Evolutionary conservation across 495 filamentous ascomycete genomes (phyloP).

Genomic region (Neurospora intermedia): DNA sequence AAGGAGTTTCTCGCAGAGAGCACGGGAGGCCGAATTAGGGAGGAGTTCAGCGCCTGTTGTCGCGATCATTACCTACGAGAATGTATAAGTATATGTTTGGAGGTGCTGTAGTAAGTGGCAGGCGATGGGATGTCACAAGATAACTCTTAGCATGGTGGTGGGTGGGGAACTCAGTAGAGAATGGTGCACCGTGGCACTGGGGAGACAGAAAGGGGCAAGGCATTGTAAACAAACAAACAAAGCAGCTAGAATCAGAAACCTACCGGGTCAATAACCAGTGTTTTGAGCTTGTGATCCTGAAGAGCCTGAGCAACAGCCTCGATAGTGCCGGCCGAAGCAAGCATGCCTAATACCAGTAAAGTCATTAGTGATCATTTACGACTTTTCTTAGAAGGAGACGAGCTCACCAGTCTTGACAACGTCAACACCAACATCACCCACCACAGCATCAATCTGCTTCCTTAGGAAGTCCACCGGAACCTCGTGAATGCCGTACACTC

Average conservation of each 20-base stretch:
- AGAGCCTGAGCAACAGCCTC: constrained; percentile 62
- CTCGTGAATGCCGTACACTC: constrained; percentile 71
- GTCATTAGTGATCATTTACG: neutral
- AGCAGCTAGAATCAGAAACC: neutral
- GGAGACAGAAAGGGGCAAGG: neutral
- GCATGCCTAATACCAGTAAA: constrained; percentile 52
- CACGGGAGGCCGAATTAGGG: constrained; percentile 54
- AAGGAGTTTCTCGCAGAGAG: constrained; percentile 56
- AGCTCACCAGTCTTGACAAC: constrained; percentile 79
- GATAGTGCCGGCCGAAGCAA: constrained; percentile 70
- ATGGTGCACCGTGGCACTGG: neutral
- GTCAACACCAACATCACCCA: constrained; percentile 77
- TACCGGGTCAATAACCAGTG: constrained; percentile 78
- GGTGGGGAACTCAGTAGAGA: neutral
- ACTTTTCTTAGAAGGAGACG: neutral
- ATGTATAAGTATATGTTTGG: constrained; percentile 1
- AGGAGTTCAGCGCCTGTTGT: constrained; percentile 73
- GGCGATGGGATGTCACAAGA: neutral
- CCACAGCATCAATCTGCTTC: constrained; percentile 73
- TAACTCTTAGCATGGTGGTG: neutral
- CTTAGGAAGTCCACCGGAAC: constrained; percentile 67
- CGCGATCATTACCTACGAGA: constrained; percentile 78
- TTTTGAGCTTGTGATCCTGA: constrained; percentile 44
- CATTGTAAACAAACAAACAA: neutral
- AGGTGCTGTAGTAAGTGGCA: neutral